phyloP scores from a whole-genome alignment of 805 yeast genomes.

The Ogataea salicorniae region DNA sequence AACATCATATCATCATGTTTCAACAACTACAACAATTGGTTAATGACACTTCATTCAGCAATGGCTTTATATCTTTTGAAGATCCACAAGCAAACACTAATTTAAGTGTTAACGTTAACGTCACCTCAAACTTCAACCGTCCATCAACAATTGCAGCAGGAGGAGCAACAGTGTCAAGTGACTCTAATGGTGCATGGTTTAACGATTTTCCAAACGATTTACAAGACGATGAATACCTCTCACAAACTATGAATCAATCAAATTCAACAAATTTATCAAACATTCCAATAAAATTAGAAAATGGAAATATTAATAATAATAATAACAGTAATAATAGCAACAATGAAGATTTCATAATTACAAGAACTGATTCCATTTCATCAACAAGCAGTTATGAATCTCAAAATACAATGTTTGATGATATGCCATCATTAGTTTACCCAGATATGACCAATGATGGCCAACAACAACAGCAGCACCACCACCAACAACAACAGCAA shows the following conservation, averaged over 20 bases:
- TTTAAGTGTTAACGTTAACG: neutral
- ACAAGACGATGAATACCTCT: neutral
- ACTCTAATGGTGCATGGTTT: constrained; percentile 7
- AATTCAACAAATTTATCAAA: neutral
- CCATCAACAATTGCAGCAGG: neutral
- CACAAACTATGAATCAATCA: constrained; percentile 1
- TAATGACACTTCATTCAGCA: neutral
- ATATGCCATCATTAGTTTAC: too few relatives aligned
- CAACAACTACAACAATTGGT: constrained; percentile 1
- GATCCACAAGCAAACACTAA: neutral
- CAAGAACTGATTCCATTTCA: too few relatives aligned
- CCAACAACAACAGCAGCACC: too few relatives aligned
- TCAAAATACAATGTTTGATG: too few relatives aligned
- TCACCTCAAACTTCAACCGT: neutral
- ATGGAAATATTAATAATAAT: too few relatives aligned
- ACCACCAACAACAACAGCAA: too few relatives aligned
- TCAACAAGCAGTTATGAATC: too few relatives aligned
- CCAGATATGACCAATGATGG: too few relatives aligned
- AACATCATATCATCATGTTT: neutral
- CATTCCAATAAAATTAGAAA: too few relatives aligned
- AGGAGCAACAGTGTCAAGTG: neutral
- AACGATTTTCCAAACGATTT: constrained; percentile 15
- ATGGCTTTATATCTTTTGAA: neutral
- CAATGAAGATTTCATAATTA: too few relatives aligned
- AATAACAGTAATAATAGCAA: too few relatives aligned